Evolutionary conservation across 345 rosid genomes (phyloP), one percentile per base, ranked within the genome.

Genomic region (Salix udensis): DNA sequence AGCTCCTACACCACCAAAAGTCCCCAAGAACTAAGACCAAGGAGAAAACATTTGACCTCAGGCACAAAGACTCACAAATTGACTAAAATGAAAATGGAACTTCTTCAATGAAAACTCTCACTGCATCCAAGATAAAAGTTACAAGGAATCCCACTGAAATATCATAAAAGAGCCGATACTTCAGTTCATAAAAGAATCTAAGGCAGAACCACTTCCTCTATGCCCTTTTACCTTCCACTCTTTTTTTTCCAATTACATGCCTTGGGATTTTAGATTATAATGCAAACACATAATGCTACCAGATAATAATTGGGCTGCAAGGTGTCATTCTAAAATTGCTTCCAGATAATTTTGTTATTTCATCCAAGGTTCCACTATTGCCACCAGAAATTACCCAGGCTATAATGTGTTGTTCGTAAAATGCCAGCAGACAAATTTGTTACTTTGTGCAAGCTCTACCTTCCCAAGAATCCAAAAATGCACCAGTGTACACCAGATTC

Each of bases 1-100:
- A 40, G 88, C 94, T 81, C 98, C 99, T 34, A 93, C 86, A 74
- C 98, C 97, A 76, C 98, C 92, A 85, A 91, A 89, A 53, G 97
- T 88, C 78, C 88, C 96, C 82, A 91, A 74, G 83, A 88, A 91
- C 97, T 93, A 81, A 77, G 64, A 82, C 44, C 13, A 58, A 65
- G 77, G 52, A 62, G 48, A 68, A 75, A 71, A 77, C 52, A 75
- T 60, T 73, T 39, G 30, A 50, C 70, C 52, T 82, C 71, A 78
- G 76, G 71, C 31, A 42, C 37, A 78, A 3, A 10, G 23, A 74
- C 18, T 65, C 50, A 34, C n/a, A 74, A 37, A 34, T 67, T 21
- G 34, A 50, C 52, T 21, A 31, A 42, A 73, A 42, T 13, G 72
- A 21, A 42, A 68, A 19, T 12, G 10, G 53, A 11, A 34, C 62